Percentiles rank a stretch among this genome's conserved stretches.
Conservation (phyloP, 345 rosid genomes). For the Salix viminalis region DNA sequence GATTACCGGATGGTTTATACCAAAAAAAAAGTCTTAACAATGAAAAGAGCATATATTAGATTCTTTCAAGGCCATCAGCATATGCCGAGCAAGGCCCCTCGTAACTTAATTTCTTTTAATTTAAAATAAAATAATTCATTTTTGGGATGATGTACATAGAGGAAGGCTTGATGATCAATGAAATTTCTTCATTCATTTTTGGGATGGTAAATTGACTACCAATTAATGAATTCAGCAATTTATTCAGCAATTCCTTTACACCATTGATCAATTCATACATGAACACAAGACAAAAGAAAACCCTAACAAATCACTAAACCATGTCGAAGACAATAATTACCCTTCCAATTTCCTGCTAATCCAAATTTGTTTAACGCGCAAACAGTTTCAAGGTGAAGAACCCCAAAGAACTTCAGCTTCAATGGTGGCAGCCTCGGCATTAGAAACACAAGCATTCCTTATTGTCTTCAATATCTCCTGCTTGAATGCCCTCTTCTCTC, state of each 20-base stretch:
- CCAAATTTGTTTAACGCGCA: background rate
- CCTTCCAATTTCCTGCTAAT: background rate
- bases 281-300: background rate
- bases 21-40: no score
- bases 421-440: conserved; percentile 65
- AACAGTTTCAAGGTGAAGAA: conserved; percentile 46
- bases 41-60: background rate
- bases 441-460: conserved; percentile 41
- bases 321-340: background rate
- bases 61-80: background rate
- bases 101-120: no score
- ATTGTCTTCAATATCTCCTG: conserved; percentile 42
- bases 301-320: background rate
- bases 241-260: conserved; percentile 15
- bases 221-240: conserved; percentile 2
- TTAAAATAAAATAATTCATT: background rate
- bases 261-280: background rate
- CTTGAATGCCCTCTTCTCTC: conserved; percentile 64
- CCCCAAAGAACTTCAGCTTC: conserved; percentile 78
- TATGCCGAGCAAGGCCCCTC: conserved; percentile 9
- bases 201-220: background rate
- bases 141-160: background rate
- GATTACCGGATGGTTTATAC: no score
- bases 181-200: background rate
- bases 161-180: background rate